Percentiles rank a stretch among this genome's conserved stretches.
phyloP scores from a whole-genome alignment of 2,329 filamentous ascomycete genomes.

The Claviceps monticola region DNA sequence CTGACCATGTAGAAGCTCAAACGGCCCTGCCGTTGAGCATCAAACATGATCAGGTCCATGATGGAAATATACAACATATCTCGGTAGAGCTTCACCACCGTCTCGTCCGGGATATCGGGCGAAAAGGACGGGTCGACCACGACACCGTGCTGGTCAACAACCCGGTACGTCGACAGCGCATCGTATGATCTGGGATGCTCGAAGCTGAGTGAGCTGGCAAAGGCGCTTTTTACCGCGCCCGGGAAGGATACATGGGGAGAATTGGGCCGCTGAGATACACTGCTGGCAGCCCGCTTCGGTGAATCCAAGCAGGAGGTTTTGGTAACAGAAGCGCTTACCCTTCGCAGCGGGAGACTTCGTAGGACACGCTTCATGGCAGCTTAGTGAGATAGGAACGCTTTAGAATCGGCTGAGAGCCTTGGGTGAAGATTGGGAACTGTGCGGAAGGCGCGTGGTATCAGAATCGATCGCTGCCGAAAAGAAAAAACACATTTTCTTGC shows the following conservation, averaged over 20 bases:
- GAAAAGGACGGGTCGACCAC: conserved; percentile 62
- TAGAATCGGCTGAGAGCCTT: neutral
- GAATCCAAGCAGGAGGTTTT: conserved; percentile 10
- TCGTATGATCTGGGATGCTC: conserved; percentile 56
- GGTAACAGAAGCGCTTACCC: conserved; percentile 10
- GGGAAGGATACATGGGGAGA: conserved; percentile 59
- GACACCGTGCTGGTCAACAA: conserved; percentile 76
- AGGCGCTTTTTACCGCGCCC: conserved; percentile 88
- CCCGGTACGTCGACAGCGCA: conserved; percentile 80
- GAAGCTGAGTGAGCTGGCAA: conserved; percentile 69
- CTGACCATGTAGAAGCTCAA: conserved; percentile 97
- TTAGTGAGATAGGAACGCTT: neutral
- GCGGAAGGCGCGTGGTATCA: neutral
- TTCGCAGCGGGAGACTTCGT: conserved; percentile 15
- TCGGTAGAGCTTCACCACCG: conserved; percentile 45
- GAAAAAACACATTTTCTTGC: neutral
- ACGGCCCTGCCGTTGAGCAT: conserved; percentile 88
- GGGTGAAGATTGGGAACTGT: no score
- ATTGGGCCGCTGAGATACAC: conserved; percentile 41
- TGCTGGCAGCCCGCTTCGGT: conserved; percentile 27
- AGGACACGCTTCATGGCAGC: conserved; percentile 21
- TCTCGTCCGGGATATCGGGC: conserved; percentile 53
- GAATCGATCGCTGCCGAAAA: neutral
- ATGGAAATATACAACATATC: conserved; percentile 60
- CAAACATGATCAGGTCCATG: conserved; percentile 97